These are phyloP conservation scores for Kluyveromyces marxianus DNA, from an alignment of 1,139 yeast species.

Conservation along the genomic window DNA sequence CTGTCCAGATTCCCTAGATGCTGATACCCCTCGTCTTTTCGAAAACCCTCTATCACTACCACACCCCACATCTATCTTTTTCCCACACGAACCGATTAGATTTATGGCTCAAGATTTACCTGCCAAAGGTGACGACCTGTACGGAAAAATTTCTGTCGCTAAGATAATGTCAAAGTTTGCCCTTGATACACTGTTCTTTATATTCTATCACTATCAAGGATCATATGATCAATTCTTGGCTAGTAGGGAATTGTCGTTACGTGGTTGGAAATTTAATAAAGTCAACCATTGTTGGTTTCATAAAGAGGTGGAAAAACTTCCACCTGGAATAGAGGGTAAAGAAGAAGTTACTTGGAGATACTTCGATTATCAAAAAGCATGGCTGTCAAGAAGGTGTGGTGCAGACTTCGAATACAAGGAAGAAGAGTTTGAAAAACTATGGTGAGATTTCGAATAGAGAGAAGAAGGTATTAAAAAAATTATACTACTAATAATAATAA, in stretches of 20 bases:
- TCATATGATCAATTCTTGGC: conserved; percentile 72
- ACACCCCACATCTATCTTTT: conserved; percentile 84
- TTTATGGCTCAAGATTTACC: conserved; percentile 32
- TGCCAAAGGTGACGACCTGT: conserved; percentile 26
- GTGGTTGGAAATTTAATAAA: conserved; percentile 86
- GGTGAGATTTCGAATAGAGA: not conserved
- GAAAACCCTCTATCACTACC: conserved; percentile 62
- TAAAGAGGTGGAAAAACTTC: conserved; percentile 47
- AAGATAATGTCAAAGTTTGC: conserved; percentile 66
- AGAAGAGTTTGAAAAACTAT: conserved; percentile 50
- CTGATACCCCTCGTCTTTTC: conserved; percentile 79
- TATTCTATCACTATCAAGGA: conserved; percentile 73
- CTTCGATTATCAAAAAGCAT: conserved; percentile 84
- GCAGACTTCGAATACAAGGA: conserved; percentile 33
- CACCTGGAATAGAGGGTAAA: conserved; percentile 33
- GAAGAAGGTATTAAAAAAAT: not conserved
- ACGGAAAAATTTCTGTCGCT: conserved; percentile 29
- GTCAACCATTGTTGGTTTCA: conserved; percentile 79
- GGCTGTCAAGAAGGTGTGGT: conserved; percentile 66
- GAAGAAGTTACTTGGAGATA: conserved; percentile 65
- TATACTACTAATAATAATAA: too few relatives aligned
- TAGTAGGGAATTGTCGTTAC: conserved; percentile 64
- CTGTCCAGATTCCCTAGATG: conserved; percentile 90
- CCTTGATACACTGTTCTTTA: conserved; percentile 82
- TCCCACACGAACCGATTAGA: conserved; percentile 76